Base-by-base conservation (phyloP, 495 filamentous ascomycete species). In the Aspergillus biplanus region DNA sequence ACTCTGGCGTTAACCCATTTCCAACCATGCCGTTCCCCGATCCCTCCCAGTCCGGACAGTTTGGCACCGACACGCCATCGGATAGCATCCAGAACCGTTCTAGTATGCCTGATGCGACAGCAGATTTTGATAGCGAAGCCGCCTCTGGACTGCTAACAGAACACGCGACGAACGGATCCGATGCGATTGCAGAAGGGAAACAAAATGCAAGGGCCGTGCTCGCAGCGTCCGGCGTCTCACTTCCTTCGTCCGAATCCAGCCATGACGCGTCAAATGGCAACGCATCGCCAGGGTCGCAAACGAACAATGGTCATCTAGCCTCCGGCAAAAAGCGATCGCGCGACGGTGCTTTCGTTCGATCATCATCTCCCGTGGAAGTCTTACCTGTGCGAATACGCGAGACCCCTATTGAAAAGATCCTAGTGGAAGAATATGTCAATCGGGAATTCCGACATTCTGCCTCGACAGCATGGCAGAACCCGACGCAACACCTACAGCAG, bases 361-460 rank as follows among this genome's bases (percentile, higher is more conserved):
- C 73, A 13, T 65, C 74, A 32, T 72, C 62, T 56, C 69, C 61
- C 18, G 68, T 61, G 33, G 76, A 70, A 21, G 65, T 58, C 8
- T 59, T 78, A 50, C 68, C 69, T 1, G 72, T 76, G 18, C 73
- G 72, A 32, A 73, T 77, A 6, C 78, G 73, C 56, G 73, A 78
- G 49, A 79, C 71, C 16, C 76, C 71, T 0, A 62, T 71, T 46
- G 80, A 88, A 13, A 85, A 86, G 67, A 80, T 90, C 32, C 69
- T 90, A 56, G 80, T 96, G 56, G 85, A 93, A 44, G 86, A 92
- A 66, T 94, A 90, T 78, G 85, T 91, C 63, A 86, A 86, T 65
- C 90, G 90, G 69, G 93, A 97, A 68, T 82, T 87, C 53, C 70
- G 89, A 16, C 86, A 94, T 71, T 84, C 85, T 16, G 86, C 86